Conservation (phyloP, 2,329 filamentous ascomycete genomes). For the Talaromyces verruculosus region DNA sequence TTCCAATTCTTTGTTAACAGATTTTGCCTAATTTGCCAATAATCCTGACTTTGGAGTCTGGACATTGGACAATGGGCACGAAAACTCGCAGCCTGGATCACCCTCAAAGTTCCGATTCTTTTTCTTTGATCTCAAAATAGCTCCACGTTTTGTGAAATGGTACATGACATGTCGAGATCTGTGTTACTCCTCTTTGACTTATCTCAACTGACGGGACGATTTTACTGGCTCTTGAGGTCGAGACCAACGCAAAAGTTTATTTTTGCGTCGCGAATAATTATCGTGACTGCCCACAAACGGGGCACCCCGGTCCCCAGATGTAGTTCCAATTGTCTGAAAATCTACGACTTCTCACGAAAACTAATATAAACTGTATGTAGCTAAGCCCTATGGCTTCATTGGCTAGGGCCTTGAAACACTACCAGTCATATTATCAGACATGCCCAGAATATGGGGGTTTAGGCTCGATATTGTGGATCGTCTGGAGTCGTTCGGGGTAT, state of each 20-base stretch:
- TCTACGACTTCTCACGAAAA: neutral
- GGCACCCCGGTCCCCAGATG: neutral
- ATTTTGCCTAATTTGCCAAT: neutral
- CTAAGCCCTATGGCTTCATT: neutral
- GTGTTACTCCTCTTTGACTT: neutral
- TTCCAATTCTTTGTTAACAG: neutral
- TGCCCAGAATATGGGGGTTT: neutral
- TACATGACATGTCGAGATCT: neutral
- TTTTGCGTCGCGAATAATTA: constrained; percentile 4
- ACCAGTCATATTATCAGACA: neutral
- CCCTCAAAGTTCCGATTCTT: neutral
- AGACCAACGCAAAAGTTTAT: neutral
- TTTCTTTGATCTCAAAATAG: constrained; percentile 6
- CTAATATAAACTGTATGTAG: neutral
- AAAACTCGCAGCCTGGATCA: neutral
- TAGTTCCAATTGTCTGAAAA: constrained; percentile 1
- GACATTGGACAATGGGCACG: neutral
- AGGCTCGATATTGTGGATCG: neutral
- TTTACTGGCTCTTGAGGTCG: neutral
- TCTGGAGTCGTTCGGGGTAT: neutral
- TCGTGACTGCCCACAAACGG: constrained; percentile 14
- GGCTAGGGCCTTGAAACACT: neutral
- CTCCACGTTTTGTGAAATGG: neutral
- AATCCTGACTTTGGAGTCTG: neutral
- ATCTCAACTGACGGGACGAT: neutral